A percentile compares a stretch with the other conserved stretches of the same genome.
phyloP scores from a whole-genome alignment of 441 rosid genomes.

The Erysimum pusillum region DNA sequence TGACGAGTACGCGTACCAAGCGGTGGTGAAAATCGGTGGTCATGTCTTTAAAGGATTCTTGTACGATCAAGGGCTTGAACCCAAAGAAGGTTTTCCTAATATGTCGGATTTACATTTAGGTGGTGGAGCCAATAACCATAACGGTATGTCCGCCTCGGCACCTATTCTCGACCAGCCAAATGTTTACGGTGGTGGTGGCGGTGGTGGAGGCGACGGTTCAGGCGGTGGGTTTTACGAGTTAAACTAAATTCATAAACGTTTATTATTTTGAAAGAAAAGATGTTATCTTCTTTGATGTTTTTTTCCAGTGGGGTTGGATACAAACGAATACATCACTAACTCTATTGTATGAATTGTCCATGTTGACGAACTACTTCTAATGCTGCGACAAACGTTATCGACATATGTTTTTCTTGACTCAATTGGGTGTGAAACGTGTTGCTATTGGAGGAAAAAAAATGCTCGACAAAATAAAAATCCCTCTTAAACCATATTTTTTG shows the following conservation, averaged over 20 bases:
- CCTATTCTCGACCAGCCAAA: conserved; percentile 67
- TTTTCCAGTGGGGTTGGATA: conserved; percentile 28
- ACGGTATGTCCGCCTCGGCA: conserved; percentile 65
- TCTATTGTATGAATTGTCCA: conserved; percentile 27
- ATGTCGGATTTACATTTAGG: conserved; percentile 88
- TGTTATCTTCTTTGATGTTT: conserved; percentile 27
- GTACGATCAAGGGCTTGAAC: conserved; percentile 85
- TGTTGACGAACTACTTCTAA: too few species aligned
- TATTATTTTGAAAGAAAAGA: conserved; percentile 19
- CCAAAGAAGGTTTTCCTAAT: conserved; percentile 73
- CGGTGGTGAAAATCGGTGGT: conserved; percentile 88
- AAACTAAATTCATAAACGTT: conserved; percentile 55
- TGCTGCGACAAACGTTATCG: conserved; percentile 20
- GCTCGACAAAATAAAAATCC: too few species aligned
- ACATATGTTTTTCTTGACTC: neutral
- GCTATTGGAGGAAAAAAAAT: neutral
- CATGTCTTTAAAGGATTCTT: conserved; percentile 93
- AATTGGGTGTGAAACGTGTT: conserved; percentile 5
- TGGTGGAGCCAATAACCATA: conserved; percentile 57
- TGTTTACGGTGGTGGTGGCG: conserved; percentile 73
- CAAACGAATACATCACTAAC: conserved; percentile 26
- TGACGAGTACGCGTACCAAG: conserved; percentile 92
- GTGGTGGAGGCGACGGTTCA: conserved; percentile 66
- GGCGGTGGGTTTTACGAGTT: conserved; percentile 72
- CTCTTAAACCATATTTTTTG: too few species aligned